Conservation (phyloP, 2,329 filamentous ascomycete genomes). For the Paracorniculantispora psalliotae region DNA sequence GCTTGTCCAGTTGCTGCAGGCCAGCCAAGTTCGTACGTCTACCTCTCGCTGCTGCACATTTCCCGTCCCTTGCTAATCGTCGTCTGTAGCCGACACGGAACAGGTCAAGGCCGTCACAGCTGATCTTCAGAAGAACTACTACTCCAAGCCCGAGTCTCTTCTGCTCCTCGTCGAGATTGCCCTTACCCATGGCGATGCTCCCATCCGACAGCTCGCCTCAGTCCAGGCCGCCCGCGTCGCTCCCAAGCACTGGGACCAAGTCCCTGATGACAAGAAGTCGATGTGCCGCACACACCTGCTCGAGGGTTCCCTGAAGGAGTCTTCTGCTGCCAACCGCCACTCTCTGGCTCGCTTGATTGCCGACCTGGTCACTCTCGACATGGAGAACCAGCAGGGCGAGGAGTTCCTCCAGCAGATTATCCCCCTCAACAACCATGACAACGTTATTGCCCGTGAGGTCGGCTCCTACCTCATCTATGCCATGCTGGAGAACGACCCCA, state of each 20-base stretch:
- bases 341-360: constrained; percentile 84
- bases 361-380: constrained; percentile 77
- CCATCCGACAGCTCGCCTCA: constrained; percentile 82
- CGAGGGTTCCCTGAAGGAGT: constrained; percentile 76
- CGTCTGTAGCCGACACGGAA: constrained; percentile 72
- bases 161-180: constrained; percentile 84
- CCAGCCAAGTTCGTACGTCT: constrained; percentile 77
- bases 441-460: constrained; percentile 78
- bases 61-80: constrained; percentile 27
- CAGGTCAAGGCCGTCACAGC: constrained; percentile 86
- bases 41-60: neutral
- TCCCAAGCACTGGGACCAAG: constrained; percentile 75
- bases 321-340: constrained; percentile 71
- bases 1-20: constrained; percentile 81
- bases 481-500: constrained; percentile 81
- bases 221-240: constrained; percentile 84
- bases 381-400: constrained; percentile 68
- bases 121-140: constrained; percentile 89
- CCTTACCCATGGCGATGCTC: constrained; percentile 66
- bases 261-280: constrained; percentile 70
- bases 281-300: constrained; percentile 78
- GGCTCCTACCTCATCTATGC: constrained; percentile 91
- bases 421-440: constrained; percentile 69
- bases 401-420: constrained; percentile 76
- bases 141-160: constrained; percentile 77